Conservation (phyloP, 2,329 filamentous ascomycete species). For the Clonostachys solani region DNA sequence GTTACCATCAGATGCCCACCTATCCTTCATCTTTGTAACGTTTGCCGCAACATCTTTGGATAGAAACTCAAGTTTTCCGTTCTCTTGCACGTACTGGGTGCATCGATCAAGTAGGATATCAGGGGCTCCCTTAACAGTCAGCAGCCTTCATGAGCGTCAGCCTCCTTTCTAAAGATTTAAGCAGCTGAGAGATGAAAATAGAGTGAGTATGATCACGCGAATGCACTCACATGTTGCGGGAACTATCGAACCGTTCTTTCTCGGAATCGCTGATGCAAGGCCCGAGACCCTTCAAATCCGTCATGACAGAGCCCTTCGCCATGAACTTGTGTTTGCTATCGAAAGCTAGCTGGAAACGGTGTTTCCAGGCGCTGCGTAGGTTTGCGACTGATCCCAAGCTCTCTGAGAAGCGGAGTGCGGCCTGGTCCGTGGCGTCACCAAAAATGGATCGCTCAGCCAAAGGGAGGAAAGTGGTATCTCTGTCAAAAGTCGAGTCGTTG, state of each 20-base stretch:
- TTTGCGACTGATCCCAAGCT: conserved; percentile 48
- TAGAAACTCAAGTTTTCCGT: conserved; percentile 49
- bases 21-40: conserved; percentile 59
- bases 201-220: no score
- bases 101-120: conserved; percentile 68
- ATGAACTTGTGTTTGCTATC: conserved; percentile 86
- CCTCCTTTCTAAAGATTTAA: conserved; percentile 7
- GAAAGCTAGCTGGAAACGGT: conserved; percentile 65
- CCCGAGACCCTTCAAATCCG: conserved; percentile 18
- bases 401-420: conserved; percentile 69
- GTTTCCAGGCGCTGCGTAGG: conserved; percentile 58
- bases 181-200: no score
- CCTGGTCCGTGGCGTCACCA: conserved; percentile 74
- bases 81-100: conserved; percentile 47
- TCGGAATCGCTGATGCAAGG: conserved; percentile 31
- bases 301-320: conserved; percentile 55
- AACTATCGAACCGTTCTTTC: conserved; percentile 28
- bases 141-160: conserved; percentile 28
- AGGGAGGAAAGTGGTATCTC: conserved; percentile 46
- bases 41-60: conserved; percentile 33
- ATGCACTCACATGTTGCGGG: no score
- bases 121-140: conserved; percentile 78
- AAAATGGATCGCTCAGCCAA: conserved; percentile 60
- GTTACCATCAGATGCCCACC: conserved; percentile 65
- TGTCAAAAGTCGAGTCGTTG: conserved; percentile 73